Evolutionary conservation across 2,329 filamentous ascomycete genomes (phyloP).

Genomic region (Penicillium corylophilum): DNA sequence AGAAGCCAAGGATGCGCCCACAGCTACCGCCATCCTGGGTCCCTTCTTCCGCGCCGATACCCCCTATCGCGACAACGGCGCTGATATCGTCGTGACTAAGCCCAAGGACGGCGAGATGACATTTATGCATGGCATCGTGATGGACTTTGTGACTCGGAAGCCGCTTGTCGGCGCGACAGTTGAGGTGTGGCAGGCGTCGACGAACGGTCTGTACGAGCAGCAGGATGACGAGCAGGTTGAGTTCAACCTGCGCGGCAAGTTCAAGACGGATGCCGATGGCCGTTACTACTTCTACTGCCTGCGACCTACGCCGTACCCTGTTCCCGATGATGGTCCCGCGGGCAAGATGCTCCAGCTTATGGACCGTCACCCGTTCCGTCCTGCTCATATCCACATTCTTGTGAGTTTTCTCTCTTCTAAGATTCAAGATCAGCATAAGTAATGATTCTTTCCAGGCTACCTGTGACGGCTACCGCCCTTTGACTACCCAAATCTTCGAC

Average conservation of each 20-base stretch:
- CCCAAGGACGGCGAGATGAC: slow-evolving; percentile 55
- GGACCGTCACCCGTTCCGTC: slow-evolving; percentile 61
- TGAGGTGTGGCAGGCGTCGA: slow-evolving; percentile 77
- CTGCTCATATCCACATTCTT: slow-evolving; percentile 64
- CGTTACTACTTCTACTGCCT: slow-evolving; percentile 63
- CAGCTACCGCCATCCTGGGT: slow-evolving; percentile 76
- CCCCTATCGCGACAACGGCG: slow-evolving; percentile 67
- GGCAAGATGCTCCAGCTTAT: slow-evolving; percentile 58
- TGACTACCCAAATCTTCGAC: slow-evolving; percentile 79
- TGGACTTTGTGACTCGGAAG: slow-evolving; percentile 59
- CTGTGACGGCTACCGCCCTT: slow-evolving; percentile 61
- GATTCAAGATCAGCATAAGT: neutral
- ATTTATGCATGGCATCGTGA: slow-evolving; percentile 64
- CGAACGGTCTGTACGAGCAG: slow-evolving; percentile 71
- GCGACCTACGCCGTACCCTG: slow-evolving; percentile 58
- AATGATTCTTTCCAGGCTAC: slow-evolving; percentile 44
- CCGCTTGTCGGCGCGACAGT: slow-evolving; percentile 66
- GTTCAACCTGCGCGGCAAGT: slow-evolving; percentile 71
- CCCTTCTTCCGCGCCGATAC: slow-evolving; percentile 80
- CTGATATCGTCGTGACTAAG: slow-evolving; percentile 59
- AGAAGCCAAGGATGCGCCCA: slow-evolving; percentile 55
- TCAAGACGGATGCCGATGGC: slow-evolving; percentile 65
- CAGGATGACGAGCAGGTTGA: slow-evolving; percentile 70
- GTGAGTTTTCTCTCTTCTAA: slow-evolving; percentile 37
- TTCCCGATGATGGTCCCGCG: slow-evolving; percentile 57